Conservation (phyloP, 2,329 filamentous ascomycete species). For the Gaeumannomyces sp. region DNA sequence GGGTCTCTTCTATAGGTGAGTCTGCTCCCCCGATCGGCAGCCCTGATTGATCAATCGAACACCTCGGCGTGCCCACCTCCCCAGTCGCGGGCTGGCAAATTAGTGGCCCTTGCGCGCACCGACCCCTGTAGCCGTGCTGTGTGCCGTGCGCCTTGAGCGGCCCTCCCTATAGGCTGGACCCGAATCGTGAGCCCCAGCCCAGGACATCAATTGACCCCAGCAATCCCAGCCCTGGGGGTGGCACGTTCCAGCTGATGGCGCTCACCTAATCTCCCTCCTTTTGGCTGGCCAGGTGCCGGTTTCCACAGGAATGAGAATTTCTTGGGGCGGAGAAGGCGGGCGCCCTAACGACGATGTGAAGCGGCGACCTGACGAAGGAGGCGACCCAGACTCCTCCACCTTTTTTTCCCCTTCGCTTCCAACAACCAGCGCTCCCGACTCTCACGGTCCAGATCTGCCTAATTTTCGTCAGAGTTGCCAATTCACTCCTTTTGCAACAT, state of each 20-base stretch:
- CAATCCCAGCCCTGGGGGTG: neutral
- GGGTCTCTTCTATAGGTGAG: neutral
- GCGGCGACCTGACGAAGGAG: slow-evolving; percentile 11
- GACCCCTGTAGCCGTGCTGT: slow-evolving; percentile 2
- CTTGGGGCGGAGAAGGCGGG: neutral
- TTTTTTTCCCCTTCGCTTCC: slow-evolving; percentile 14
- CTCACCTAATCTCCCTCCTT: slow-evolving; percentile 5
- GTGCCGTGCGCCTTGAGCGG: slow-evolving; percentile 4
- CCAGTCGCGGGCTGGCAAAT: neutral
- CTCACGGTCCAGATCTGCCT: slow-evolving; percentile 7
- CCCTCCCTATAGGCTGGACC: neutral
- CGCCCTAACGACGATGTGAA: neutral
- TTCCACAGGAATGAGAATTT: slow-evolving; percentile 32
- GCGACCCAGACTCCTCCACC: slow-evolving; percentile 15
- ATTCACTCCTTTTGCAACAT: neutral
- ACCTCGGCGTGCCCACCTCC: neutral
- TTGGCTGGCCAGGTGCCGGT: slow-evolving; percentile 17
- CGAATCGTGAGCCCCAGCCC: neutral
- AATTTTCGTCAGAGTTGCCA: neutral
- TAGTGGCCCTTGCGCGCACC: neutral
- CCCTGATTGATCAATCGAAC: neutral
- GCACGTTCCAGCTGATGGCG: slow-evolving; percentile 1
- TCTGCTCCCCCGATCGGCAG: neutral
- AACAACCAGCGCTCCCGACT: slow-evolving; percentile 7
- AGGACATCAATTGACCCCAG: no score